phyloP scores from a whole-genome alignment of 2,329 filamentous ascomycete genomes.

The Talaromyces marneffei region DNA sequence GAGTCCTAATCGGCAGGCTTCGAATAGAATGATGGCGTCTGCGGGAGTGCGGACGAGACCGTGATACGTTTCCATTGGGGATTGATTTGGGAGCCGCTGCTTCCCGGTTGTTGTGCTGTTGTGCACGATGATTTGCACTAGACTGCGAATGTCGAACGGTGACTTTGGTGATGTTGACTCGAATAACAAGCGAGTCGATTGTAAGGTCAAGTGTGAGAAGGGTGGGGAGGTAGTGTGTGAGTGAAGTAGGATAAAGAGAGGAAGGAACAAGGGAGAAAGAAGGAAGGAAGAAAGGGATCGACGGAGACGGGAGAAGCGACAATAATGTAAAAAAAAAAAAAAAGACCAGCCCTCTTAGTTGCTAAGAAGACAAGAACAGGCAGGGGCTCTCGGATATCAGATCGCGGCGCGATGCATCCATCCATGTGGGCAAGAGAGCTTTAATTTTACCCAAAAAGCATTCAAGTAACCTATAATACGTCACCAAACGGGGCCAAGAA shows the following conservation, averaged over 20 bases:
- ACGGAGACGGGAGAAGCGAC: background rate
- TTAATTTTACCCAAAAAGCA: background rate
- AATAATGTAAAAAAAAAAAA: background rate
- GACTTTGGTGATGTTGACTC: background rate
- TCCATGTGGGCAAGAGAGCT: slow-evolving; percentile 11
- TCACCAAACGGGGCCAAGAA: slow-evolving; percentile 11
- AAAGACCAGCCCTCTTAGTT: too few relatives aligned
- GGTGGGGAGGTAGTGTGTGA: background rate
- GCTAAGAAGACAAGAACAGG: slow-evolving; percentile 2
- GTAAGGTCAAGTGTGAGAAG: background rate
- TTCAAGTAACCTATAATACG: background rate
- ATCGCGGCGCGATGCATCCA: slow-evolving; percentile 15
- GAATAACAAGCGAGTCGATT: background rate
- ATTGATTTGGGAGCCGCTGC: slow-evolving; percentile 11
- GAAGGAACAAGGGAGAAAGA: background rate
- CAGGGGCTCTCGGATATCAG: slow-evolving; percentile 15
- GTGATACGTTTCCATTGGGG: slow-evolving; percentile 87
- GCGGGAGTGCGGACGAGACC: slow-evolving; percentile 91
- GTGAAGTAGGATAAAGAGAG: background rate
- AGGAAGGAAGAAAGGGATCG: background rate
- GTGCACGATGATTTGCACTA: background rate
- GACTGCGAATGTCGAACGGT: background rate
- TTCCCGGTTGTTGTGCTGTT: slow-evolving; percentile 9
- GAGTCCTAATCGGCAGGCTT: slow-evolving; percentile 84
- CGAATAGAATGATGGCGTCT: slow-evolving; percentile 97